These are phyloP conservation scores for Salix koriyanagi DNA, from an alignment of 345 rosid species.

Conservation along the genomic window DNA sequence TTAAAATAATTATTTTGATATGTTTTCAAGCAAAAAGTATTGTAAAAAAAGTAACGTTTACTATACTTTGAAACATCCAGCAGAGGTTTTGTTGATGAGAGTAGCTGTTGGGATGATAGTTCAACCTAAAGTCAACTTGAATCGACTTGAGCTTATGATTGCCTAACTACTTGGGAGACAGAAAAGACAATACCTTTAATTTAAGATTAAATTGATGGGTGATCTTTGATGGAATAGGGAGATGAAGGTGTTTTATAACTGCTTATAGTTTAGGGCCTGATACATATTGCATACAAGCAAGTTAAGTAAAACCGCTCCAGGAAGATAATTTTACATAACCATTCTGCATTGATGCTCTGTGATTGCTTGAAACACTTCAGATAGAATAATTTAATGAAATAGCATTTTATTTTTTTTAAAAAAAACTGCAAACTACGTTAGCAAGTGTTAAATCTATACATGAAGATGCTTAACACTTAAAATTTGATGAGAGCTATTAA, in stretches of 20 bases:
- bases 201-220: background rate
- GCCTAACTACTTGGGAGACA: background rate
- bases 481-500: too few species aligned
- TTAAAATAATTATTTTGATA: too few species aligned
- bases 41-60: too few species aligned
- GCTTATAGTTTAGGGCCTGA: too few species aligned
- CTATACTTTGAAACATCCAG: too few species aligned
- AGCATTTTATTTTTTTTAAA: background rate
- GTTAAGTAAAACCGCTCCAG: too few species aligned
- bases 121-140: too few species aligned
- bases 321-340: too few species aligned
- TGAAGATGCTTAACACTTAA: background rate
- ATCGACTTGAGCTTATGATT: too few species aligned
- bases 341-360: background rate
- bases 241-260: background rate
- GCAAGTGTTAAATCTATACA: constrained; percentile 10
- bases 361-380: background rate
- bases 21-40: too few species aligned
- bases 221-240: background rate
- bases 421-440: background rate
- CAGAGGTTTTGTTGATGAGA: background rate
- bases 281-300: too few species aligned
- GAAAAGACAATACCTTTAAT: background rate
- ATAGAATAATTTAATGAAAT: background rate
- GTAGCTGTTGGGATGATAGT: background rate